phyloP scores from a whole-genome alignment of 2,329 filamentous ascomycete species.

The Penicillium sp. region DNA sequence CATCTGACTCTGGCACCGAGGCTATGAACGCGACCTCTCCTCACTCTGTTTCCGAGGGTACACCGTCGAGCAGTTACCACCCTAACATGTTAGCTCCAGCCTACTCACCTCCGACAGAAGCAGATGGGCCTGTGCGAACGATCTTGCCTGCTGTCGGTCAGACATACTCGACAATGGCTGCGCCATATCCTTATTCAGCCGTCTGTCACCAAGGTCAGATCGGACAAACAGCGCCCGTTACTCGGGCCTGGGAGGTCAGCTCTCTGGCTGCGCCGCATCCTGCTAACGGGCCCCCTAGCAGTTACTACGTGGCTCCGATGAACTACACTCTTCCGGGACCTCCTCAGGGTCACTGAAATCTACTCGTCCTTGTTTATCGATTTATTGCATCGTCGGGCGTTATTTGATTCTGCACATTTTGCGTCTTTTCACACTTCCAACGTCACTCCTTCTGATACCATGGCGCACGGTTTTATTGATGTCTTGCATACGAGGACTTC shows the following conservation, averaged over 20 bases:
- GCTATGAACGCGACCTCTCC: constrained; percentile 54
- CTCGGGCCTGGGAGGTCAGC: constrained; percentile 46
- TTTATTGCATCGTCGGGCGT: constrained; percentile 24
- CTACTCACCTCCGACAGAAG: constrained; percentile 50
- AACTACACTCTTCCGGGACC: constrained; percentile 39
- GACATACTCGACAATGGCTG: constrained; percentile 36
- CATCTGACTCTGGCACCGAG: constrained; percentile 55
- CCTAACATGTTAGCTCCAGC: constrained; percentile 48
- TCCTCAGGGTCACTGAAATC: constrained; percentile 28
- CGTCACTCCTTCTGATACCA: constrained; percentile 37
- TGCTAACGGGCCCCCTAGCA: constrained; percentile 33
- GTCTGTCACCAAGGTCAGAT: constrained; percentile 35
- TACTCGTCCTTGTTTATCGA: constrained; percentile 13
- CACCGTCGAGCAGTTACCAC: constrained; percentile 50
- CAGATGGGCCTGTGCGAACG: constrained; percentile 38
- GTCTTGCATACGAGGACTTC: constrained; percentile 28
- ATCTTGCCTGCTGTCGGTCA: constrained; percentile 38
- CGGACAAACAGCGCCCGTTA: constrained; percentile 37
- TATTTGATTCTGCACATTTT: constrained; percentile 17
- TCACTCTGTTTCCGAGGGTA: constrained; percentile 53
- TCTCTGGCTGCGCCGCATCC: constrained; percentile 34
- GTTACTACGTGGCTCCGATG: constrained; percentile 41
- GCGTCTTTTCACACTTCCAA: constrained; percentile 21
- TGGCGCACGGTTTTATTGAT: constrained; percentile 31
- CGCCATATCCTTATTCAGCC: constrained; percentile 39